These are phyloP conservation scores for Pogostemon cablin DNA, from an alignment of 257 asterid species.

Conservation along the genomic window DNA sequence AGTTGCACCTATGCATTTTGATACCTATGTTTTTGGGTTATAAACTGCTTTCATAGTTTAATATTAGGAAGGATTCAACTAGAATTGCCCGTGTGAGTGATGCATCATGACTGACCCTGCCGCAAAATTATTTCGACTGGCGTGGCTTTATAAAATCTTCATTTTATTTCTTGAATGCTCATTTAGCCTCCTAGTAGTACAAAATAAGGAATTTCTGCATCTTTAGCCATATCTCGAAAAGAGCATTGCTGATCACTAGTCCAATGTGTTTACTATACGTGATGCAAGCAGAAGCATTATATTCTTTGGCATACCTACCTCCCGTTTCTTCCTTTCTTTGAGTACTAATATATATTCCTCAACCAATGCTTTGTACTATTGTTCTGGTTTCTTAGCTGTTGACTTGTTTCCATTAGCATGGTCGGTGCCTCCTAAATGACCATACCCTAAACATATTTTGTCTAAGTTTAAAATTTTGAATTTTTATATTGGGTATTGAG, in stretches of 20 bases:
- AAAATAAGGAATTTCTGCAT: not conserved
- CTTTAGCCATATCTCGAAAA: not conserved
- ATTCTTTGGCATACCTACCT: slow-evolving; percentile 32
- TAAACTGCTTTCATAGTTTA: not conserved
- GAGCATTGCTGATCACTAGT: slow-evolving; percentile 22
- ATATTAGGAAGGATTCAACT: slow-evolving; percentile 24
- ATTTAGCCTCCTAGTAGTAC: slow-evolving; percentile 42
- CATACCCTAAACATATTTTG: not conserved
- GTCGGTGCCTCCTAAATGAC: slow-evolving; percentile 34
- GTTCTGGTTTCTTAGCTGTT: slow-evolving; percentile 30
- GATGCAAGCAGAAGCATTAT: slow-evolving; percentile 35
- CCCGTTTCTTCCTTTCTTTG: slow-evolving; percentile 35
- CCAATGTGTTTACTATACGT: slow-evolving; percentile 34
- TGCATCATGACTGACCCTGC: slow-evolving; percentile 26
- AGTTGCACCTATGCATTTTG: not conserved
- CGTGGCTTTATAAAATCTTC: slow-evolving; percentile 34
- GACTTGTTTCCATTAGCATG: slow-evolving; percentile 36
- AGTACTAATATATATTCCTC: slow-evolving; percentile 35
- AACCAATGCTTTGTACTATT: slow-evolving; percentile 37
- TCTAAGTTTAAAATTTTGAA: not conserved
- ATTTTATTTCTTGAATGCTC: slow-evolving; percentile 43
- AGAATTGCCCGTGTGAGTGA: not conserved
- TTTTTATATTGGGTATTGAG: not conserved
- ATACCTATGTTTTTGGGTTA: not conserved
- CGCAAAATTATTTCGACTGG: slow-evolving; percentile 27